phyloP scores from a whole-genome alignment of 1,139 yeast species.

The Pneumocystis oryctolagi region DNA sequence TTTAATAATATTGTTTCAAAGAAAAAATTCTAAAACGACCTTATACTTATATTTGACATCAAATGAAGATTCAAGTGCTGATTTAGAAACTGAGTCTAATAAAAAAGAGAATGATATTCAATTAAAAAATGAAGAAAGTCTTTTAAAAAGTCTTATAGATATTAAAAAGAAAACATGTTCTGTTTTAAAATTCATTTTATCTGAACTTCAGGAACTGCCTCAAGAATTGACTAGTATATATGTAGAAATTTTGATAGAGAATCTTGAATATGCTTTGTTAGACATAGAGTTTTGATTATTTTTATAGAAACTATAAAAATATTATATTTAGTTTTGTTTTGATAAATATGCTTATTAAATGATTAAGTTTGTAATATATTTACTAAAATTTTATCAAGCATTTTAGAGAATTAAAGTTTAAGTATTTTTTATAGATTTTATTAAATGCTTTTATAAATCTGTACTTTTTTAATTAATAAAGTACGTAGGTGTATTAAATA shows the following conservation, averaged over 20 bases:
- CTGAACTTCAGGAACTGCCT: neutral
- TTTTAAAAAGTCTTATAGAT: neutral
- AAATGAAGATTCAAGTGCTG: neutral
- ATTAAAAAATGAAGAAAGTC: neutral
- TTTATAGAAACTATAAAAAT: neutral
- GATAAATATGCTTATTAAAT: neutral
- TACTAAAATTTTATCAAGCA: no score
- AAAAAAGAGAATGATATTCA: neutral
- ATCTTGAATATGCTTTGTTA: neutral
- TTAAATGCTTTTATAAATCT: no score
- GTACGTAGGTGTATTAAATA: no score
- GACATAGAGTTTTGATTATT: neutral
- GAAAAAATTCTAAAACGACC: neutral
- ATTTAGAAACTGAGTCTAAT: neutral
- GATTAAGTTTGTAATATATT: no score
- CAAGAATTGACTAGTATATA: neutral
- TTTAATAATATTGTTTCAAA: neutral
- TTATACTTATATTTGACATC: neutral
- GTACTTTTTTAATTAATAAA: no score
- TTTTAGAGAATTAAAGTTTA: no score
- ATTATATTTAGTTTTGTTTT: neutral
- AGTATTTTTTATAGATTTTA: no score
- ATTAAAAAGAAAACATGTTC: neutral
- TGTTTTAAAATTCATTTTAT: neutral
- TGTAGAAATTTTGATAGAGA: neutral